These are phyloP conservation scores for Pisolithus thermaeus DNA, from an alignment of 1,284 basidiomycete species.

Conservation along the genomic window DNA sequence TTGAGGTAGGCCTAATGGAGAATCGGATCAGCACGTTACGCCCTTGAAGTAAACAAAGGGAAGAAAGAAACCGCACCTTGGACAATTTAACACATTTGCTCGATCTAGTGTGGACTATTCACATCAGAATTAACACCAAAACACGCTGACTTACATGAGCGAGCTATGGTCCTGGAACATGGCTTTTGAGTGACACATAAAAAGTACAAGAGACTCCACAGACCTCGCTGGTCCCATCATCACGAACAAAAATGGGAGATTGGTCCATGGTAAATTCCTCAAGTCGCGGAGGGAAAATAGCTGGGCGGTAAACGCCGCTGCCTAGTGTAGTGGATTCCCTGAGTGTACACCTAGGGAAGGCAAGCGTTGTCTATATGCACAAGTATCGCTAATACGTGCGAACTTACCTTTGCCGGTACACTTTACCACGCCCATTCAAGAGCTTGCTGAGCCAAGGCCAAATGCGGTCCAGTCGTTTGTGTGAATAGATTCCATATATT, in stretches of 20 bases:
- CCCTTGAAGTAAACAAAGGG: no score
- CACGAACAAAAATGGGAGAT: not conserved
- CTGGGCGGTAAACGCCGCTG: not conserved
- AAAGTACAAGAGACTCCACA: not conserved
- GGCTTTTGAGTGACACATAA: not conserved
- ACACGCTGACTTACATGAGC: not conserved
- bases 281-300: not conserved
- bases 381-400: not conserved
- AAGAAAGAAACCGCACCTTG: not conserved
- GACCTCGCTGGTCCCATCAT: no score
- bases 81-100: not conserved
- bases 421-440: slow-evolving; percentile 20
- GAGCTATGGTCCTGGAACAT: not conserved
- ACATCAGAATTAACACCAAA: not conserved
- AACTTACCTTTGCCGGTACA: not conserved
- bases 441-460: slow-evolving; percentile 50
- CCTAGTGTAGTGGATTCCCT: not conserved
- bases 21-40: not conserved
- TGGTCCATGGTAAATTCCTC: not conserved
- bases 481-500: slow-evolving; percentile 54
- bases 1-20: not conserved
- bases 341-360: not conserved
- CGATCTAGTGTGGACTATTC: not conserved
- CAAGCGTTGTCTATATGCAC: no score
- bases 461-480: slow-evolving; percentile 47